Base-by-base conservation (phyloP, 306 rosid species). In the Oemleria cerasiformis region DNA sequence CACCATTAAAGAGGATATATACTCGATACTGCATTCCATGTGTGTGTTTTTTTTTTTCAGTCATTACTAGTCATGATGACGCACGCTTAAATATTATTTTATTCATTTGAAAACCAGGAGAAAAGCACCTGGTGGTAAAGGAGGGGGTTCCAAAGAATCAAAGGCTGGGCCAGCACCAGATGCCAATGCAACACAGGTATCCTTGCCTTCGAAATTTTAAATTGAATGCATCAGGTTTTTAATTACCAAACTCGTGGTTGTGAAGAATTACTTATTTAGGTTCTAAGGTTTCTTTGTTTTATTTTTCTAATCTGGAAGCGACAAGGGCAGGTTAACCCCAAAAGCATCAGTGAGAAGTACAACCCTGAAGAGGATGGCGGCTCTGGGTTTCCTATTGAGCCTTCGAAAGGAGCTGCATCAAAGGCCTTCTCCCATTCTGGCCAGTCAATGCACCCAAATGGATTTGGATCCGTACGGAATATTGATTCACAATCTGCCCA, bases 181-280 rank as follows among this genome's bases (percentile, higher is more conserved):
- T 75, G 79, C 82, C 9, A 80, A 85, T 86, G 84, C 84, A 54
- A 83, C 75, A 68, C 88, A 74, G 80, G 96, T 92, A 79, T 40
- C 17, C 48, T 50, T 19, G 54, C 48, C 47, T 42, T 70, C 3
- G n/a, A 23, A 42, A 42, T 41, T 41, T 15, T 41, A 41, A 54
- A 4, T 69, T 40, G 21, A 8, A 61, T 20, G 15, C 2, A 14
- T 56, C 41, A 39, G 8, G 12, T 23, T 10, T 17, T 17, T 8
- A 41, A 54, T 0, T 42, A 34, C 11, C n/a, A 45, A 42, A 55
- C 42, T 23, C 19, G 10, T 68, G n/a, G n/a, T 40, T 36, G 36
- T 6, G 9, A 40, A 4, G 40, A 55, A n/a, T 69, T 40, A 34
- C 20, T 48, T 40, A 48, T 54, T 9, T 40, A 9, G 6, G 16